Conservation (phyloP, 2,329 filamentous ascomycete genomes). For the Bipolaris bicolor region DNA sequence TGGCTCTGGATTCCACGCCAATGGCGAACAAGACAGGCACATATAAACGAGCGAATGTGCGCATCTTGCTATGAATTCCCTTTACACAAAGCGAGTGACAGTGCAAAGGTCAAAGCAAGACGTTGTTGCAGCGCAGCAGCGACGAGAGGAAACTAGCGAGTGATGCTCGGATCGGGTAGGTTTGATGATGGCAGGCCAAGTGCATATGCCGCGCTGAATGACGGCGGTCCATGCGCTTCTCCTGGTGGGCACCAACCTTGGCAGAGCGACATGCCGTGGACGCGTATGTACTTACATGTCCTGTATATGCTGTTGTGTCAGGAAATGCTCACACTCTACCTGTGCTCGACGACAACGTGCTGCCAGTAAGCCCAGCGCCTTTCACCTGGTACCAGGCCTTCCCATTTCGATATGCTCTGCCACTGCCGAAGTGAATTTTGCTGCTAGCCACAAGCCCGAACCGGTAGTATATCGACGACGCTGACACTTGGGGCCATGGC, state of each 20-base stretch:
- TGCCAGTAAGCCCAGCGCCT: conserved; percentile 1
- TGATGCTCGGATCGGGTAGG: conserved; percentile 8
- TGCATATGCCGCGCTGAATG: conserved; percentile 8
- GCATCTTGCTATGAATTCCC: conserved; percentile 28
- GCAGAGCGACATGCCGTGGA: not conserved
- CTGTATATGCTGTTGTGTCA: not conserved
- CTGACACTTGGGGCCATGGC: not conserved
- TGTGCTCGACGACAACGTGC: conserved; percentile 30
- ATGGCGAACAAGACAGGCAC: conserved; percentile 24
- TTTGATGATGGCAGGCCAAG: conserved; percentile 11
- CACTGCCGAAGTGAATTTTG: not conserved
- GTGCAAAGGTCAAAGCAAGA: conserved; percentile 23
- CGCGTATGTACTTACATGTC: not conserved
- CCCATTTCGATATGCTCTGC: not conserved
- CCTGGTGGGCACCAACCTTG: not conserved
- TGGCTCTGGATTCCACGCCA: conserved; percentile 6
- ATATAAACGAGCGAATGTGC: conserved; percentile 26
- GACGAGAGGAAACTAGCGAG: conserved; percentile 9
- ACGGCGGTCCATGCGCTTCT: conserved; percentile 10
- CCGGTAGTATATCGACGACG: not conserved
- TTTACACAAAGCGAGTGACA: conserved; percentile 30
- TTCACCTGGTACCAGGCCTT: conserved; percentile 1
- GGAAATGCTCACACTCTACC: conserved; percentile 10
- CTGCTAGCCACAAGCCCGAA: not conserved
- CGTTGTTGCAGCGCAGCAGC: conserved; percentile 7